Percentiles rank a stretch among this genome's conserved stretches.
These are phyloP conservation scores for Pelagophyceae sp. DNA, from an alignment of 352 stramenopile species.

Conservation along the genomic window DNA sequence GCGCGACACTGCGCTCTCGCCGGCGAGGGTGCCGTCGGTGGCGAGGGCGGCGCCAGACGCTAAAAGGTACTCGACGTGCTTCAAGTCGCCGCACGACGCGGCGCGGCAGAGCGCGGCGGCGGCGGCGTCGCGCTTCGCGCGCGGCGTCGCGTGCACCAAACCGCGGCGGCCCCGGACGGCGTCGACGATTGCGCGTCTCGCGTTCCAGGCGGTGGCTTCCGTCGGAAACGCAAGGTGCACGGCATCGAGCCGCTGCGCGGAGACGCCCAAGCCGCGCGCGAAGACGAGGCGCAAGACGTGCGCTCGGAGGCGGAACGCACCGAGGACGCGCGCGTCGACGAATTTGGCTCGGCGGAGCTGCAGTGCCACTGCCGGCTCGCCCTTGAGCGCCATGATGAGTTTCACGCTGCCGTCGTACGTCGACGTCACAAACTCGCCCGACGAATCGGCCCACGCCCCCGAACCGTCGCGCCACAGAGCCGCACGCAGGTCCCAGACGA, in stretches of 20 bases:
- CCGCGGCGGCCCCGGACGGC: no score
- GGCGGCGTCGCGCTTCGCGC: background rate
- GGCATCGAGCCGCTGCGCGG: background rate
- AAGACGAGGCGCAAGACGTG: no score
- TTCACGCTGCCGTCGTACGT: no score
- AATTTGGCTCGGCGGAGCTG: no score
- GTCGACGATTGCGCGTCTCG: background rate
- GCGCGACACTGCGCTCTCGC: background rate
- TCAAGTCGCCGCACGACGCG: background rate
- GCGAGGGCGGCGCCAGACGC: background rate
- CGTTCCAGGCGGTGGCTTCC: background rate
- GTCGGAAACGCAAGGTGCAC: background rate
- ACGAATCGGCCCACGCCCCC: no score
- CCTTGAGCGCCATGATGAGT: no score
- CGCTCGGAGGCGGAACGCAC: background rate
- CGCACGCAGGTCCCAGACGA: no score
- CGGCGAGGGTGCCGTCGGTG: background rate
- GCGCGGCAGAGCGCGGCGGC: background rate
- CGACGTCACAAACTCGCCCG: no score
- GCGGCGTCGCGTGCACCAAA: background rate
- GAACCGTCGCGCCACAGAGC: no score
- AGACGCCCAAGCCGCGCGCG: background rate
- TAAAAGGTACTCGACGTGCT: background rate
- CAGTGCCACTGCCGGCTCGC: no score
- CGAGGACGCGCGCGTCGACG: no score